Evolutionary conservation across 495 filamentous ascomycete species (phyloP), one percentile per base, ranked within the genome.

Genomic region (Cairneyella variabilis): DNA sequence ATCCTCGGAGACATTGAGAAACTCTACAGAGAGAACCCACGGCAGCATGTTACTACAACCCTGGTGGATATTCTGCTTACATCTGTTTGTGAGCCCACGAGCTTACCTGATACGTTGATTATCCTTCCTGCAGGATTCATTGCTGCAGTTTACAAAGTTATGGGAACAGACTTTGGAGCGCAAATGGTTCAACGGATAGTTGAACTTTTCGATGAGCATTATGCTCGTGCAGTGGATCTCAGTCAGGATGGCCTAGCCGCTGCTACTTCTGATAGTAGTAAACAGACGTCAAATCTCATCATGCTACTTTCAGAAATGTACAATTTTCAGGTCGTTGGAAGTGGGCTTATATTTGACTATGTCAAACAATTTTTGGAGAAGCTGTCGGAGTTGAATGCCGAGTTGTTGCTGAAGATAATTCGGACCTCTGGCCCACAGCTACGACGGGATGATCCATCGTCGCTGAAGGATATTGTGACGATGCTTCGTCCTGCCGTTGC

Each of bases 91-190:
- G 91, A 97, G 49, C 77, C 82, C 18, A 84, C 89, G 1, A 78
- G 71, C 32, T 75, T 96, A 1, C 80, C 83, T 17, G 91, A 97
- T 61, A 91, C 90, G 0, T 92, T 96, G 61, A 79, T 97, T 58
- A 86, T 97, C 40, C 82, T 97, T 23, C 87, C 89, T 61, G 89
- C 92, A 17, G 92, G 89, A 3, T 97, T 97, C 62, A 83, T 93
- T 54, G 84, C 91, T 7, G 91, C 90, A 0, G 61, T 93, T 4
- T 92, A 95, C 72, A 95, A 89, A 64, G 75, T 90, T 8, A 72
- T 93, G 54, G 95, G 93, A 20, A 83, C 81, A 42, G 91, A 92
- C 61, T 85, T 97, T 67, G 92, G 90, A 14, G 91, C 90, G 0
- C 83, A 95, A 51, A 70, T 95, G 14, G 70, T 96, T 3, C 85